phyloP scores from a whole-genome alignment of 2,329 filamentous ascomycete genomes.

The Ampelomyces quisqualis region DNA sequence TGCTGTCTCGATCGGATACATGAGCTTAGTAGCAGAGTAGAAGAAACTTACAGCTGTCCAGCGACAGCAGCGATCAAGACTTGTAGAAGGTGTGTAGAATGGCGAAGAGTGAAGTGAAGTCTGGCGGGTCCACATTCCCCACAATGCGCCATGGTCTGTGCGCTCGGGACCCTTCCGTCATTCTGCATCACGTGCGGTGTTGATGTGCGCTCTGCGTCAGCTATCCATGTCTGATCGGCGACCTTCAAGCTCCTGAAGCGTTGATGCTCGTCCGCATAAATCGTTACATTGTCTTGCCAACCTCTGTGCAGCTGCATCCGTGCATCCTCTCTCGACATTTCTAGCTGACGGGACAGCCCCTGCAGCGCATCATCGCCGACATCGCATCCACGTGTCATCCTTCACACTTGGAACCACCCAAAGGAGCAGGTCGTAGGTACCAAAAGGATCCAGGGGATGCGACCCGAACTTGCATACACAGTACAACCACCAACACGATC shows the following conservation, averaged over 20 bases:
- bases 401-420: not conserved
- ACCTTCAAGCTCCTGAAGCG: not conserved
- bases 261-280: not conserved
- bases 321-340: not conserved
- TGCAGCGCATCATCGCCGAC: constrained; percentile 3
- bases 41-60: too few species aligned
- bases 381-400: constrained; percentile 1
- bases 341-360: too few species aligned
- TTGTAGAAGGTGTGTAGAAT: not conserved
- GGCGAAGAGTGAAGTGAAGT: not conserved
- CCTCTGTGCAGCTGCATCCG: not conserved
- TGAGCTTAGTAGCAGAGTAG: too few species aligned
- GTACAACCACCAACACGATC: constrained; percentile 4
- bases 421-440: constrained; percentile 7
- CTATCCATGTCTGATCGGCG: not conserved
- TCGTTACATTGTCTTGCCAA: not conserved
- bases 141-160: constrained; percentile 3
- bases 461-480: not conserved
- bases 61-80: too few species aligned
- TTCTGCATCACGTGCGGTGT: constrained; percentile 1
- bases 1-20: too few species aligned
- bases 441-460: constrained; percentile 1
- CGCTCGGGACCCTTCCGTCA: not conserved
- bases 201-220: not conserved
- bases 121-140: not conserved